Evolutionary conservation across 2,329 filamentous ascomycete genomes (phyloP).

Genomic region (Chaetomiaceae sp.): DNA sequence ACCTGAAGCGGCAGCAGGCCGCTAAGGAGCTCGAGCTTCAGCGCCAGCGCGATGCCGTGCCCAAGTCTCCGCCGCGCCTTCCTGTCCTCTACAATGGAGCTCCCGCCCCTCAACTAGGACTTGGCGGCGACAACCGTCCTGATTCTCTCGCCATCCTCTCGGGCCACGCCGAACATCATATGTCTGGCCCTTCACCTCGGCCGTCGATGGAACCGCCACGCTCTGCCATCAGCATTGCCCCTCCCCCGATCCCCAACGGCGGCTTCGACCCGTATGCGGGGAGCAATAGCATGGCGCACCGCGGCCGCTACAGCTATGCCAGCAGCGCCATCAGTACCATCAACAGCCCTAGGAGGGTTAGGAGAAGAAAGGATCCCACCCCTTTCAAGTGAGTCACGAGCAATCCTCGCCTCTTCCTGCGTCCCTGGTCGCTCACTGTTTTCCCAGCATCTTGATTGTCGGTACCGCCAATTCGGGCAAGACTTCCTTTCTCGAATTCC

Average conservation of each 20-base stretch:
- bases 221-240: constrained; percentile 41
- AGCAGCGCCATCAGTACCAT: constrained; percentile 86
- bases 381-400: constrained; percentile 82
- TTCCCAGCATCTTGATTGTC: constrained; percentile 77
- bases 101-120: constrained; percentile 41
- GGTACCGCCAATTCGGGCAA: constrained; percentile 86
- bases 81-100: constrained; percentile 48
- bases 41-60: constrained; percentile 45
- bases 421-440: constrained; percentile 5
- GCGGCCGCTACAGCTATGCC: constrained; percentile 92
- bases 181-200: constrained; percentile 33
- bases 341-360: constrained; percentile 86
- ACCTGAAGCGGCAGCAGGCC: constrained; percentile 59
- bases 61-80: constrained; percentile 46
- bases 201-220: constrained; percentile 51
- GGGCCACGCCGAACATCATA: constrained; percentile 38
- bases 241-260: constrained; percentile 57
- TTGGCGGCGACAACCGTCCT: constrained; percentile 58
- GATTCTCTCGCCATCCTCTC: constrained; percentile 59
- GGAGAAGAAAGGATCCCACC: constrained; percentile 93
- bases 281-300: constrained; percentile 93
- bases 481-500: constrained; percentile 93
- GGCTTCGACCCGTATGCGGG: constrained; percentile 73
- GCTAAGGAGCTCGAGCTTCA: constrained; percentile 47
- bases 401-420: background rate